These are phyloP conservation scores for Dothistroma pini DNA, from an alignment of 2,329 filamentous ascomycete species.

Conservation along the genomic window DNA sequence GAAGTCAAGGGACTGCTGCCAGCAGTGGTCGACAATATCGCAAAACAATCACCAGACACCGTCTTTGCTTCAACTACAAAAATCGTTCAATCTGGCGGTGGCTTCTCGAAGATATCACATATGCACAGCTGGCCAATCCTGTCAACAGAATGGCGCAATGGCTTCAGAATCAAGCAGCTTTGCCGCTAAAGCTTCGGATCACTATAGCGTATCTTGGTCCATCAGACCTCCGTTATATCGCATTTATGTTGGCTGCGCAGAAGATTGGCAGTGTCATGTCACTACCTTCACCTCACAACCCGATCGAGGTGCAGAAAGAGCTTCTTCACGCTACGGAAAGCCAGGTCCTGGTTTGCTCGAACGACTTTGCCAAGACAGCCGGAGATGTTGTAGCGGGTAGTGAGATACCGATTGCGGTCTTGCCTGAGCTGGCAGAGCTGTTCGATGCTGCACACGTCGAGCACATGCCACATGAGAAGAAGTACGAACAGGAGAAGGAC, in stretches of 20 bases:
- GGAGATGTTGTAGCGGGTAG: background rate
- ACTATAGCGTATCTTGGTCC: conserved; percentile 5
- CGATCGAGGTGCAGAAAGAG: background rate
- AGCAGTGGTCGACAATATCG: background rate
- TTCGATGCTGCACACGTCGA: conserved; percentile 5
- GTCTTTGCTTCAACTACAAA: background rate
- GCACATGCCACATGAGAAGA: background rate
- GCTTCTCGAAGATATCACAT: conserved; percentile 4
- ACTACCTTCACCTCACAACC: conserved; percentile 5
- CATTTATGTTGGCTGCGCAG: conserved; percentile 3
- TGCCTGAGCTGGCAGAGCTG: conserved; percentile 7
- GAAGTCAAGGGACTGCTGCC: background rate
- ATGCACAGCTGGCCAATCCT: conserved; percentile 2
- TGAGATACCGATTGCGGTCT: conserved; percentile 4
- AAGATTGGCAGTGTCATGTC: conserved; percentile 1
- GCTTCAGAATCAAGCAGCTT: background rate
- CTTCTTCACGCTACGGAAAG: background rate
- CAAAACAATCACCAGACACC: background rate
- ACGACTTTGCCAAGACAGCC: background rate
- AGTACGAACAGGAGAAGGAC: background rate
- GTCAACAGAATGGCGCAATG: conserved; percentile 5
- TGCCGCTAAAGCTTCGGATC: background rate
- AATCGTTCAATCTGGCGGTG: background rate
- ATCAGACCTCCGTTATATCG: conserved; percentile 5
- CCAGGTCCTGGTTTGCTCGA: background rate